These are phyloP conservation scores for Rachicladosporium sp. DNA, from an alignment of 2,329 filamentous ascomycete genomes.

Conservation along the genomic window DNA sequence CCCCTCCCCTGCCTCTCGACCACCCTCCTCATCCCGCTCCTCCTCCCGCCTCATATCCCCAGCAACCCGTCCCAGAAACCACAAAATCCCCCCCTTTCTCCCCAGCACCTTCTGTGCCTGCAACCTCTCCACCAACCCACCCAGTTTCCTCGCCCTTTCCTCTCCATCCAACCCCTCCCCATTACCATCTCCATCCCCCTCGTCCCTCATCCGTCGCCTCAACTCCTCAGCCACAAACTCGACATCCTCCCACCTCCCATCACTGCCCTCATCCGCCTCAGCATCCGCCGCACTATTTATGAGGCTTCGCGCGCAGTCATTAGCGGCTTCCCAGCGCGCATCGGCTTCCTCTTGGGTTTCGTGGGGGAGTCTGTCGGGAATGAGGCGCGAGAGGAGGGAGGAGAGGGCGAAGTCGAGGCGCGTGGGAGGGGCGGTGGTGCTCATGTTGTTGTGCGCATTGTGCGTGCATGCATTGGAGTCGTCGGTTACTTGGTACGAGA, in stretches of 20 bases:
- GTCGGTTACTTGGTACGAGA: too few species aligned
- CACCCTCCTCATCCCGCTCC: too few species aligned
- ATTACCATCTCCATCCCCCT: too few species aligned
- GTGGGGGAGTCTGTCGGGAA: constrained; percentile 49
- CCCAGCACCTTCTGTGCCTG: constrained; percentile 83
- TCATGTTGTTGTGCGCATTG: too few species aligned
- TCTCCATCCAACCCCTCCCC: constrained; percentile 30
- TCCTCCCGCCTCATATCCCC: constrained; percentile 1
- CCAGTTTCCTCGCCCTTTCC: constrained; percentile 68
- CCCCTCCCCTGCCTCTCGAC: too few species aligned
- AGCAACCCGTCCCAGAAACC: constrained; percentile 69
- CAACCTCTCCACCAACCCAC: constrained; percentile 80
- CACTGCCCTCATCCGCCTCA: too few species aligned
- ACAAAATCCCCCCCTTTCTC: constrained; percentile 94
- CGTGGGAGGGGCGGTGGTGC: constrained; percentile 19
- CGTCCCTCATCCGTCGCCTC: constrained; percentile 56
- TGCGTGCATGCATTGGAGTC: too few species aligned
- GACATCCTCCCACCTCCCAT: constrained; percentile 53
- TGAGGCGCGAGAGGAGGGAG: constrained; percentile 61
- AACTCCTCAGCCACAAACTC: constrained; percentile 91
- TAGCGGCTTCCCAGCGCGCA: constrained; percentile 53
- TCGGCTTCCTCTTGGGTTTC: constrained; percentile 58
- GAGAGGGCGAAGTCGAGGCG: constrained; percentile 70
- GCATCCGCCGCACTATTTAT: constrained; percentile 29
- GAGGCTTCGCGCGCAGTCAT: constrained; percentile 37